These are phyloP conservation scores for Pinus albicaulis DNA, from an alignment of 75 land plant species.

Conservation along the genomic window DNA sequence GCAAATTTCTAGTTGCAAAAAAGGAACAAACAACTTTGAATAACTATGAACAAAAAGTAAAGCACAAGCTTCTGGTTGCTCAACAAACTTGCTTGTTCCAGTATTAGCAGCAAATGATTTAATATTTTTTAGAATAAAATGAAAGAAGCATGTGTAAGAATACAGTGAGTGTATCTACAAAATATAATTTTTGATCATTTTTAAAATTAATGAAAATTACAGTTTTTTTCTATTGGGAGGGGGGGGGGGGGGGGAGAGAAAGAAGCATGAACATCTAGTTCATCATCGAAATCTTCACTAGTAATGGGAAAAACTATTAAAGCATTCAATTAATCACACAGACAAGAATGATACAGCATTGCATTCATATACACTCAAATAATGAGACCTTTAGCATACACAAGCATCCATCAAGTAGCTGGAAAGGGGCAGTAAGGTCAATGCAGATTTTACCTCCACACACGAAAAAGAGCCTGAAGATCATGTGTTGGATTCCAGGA, in stretches of 20 bases:
- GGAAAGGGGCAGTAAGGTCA: neutral
- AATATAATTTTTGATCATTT: no score
- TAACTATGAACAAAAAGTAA: neutral
- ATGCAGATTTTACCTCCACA: slow-evolving; percentile 70
- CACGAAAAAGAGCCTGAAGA: slow-evolving; percentile 96
- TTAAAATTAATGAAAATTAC: no score
- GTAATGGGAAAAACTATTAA: no score
- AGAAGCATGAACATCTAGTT: no score
- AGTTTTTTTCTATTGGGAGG: no score
- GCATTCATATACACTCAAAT: neutral
- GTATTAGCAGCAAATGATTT: no score
- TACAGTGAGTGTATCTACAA: no score
- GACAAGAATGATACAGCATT: neutral
- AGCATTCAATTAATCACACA: neutral
- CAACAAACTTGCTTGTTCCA: neutral
- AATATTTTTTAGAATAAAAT: no score
- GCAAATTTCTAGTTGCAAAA: neutral
- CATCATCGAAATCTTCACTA: no score
- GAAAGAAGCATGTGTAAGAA: no score
- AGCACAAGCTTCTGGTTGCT: neutral
- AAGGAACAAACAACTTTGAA: neutral
- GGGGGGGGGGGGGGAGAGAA: no score
- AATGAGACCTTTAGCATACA: neutral
- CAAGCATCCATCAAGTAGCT: neutral
- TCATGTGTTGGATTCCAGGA: slow-evolving; percentile 99